Conservation (phyloP, 805 yeast species). For the Barnettozyma salicaria region DNA sequence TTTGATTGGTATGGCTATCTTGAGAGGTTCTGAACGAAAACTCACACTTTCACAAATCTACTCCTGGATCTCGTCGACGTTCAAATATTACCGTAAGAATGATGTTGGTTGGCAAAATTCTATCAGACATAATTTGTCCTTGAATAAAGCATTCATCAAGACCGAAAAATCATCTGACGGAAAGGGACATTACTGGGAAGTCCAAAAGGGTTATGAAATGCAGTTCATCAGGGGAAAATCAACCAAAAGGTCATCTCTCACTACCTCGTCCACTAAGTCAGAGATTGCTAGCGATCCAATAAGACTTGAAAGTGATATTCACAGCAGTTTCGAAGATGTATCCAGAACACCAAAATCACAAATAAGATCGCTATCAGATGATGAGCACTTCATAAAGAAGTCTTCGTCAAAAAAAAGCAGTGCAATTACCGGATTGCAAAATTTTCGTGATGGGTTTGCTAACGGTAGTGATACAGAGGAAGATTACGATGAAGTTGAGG, state of each 20-base stretch:
- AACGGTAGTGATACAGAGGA: conserved; percentile 7
- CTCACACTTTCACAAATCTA: conserved; percentile 81
- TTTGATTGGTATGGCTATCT: conserved; percentile 86
- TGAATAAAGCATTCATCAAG: conserved; percentile 89
- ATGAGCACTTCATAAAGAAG: conserved; percentile 9
- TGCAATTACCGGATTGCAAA: conserved; percentile 26
- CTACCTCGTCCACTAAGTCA: conserved; percentile 2
- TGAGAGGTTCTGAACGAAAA: conserved; percentile 67
- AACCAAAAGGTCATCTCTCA: conserved; percentile 30
- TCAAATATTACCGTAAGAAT: conserved; percentile 72
- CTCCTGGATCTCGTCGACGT: conserved; percentile 84
- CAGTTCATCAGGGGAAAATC: conserved; percentile 66
- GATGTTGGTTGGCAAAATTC: conserved; percentile 98
- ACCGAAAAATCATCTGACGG: conserved; percentile 88
- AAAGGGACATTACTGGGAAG: conserved; percentile 86
- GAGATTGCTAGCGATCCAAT: conserved; percentile 6
- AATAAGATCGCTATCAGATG: conserved; percentile 16
- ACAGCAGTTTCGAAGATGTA: conserved; percentile 15
- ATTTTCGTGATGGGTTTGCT: conserved; percentile 10
- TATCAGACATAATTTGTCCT: conserved; percentile 86
- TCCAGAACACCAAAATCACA: conserved; percentile 23
- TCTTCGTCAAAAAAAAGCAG: conserved; percentile 23
- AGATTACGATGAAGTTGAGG: conserved; percentile 8
- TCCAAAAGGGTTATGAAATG: conserved; percentile 75
- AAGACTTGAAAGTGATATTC: conserved; percentile 6